phyloP scores from a whole-genome alignment of 78 protist species.

The Chrysochromulina parva region DNA sequence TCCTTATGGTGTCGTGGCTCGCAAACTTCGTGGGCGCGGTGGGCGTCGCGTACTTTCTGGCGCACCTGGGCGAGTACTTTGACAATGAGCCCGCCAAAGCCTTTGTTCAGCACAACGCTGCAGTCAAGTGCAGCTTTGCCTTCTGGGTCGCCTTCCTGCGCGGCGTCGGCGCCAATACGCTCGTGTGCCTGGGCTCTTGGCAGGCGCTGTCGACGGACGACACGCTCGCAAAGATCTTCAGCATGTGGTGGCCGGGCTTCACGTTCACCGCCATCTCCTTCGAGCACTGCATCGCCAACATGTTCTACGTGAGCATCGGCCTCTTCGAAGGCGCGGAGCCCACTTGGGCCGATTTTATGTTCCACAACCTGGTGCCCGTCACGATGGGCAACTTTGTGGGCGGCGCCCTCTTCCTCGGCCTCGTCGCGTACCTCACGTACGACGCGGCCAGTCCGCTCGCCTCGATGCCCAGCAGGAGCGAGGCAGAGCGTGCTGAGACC shows the following conservation, averaged over 20 bases:
- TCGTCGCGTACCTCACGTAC: no score
- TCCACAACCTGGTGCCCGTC: not conserved
- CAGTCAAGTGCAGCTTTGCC: no score
- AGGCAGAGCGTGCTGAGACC: no score
- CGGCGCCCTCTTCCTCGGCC: not conserved
- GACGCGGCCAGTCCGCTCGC: no score
- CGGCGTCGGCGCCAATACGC: not conserved
- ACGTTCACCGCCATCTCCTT: not conserved
- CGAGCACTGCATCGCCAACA: conserved; percentile 42
- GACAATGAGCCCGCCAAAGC: no score
- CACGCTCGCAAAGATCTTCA: not conserved
- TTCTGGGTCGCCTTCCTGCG: not conserved
- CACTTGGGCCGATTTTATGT: not conserved
- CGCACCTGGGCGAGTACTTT: no score
- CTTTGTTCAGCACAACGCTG: no score
- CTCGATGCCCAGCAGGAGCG: no score
- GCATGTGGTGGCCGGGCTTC: not conserved
- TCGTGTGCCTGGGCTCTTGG: not conserved
- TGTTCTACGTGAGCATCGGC: not conserved
- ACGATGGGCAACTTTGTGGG: conserved; percentile 11
- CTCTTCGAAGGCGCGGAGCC: not conserved
- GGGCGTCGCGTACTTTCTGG: no score
- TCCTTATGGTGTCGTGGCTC: no score
- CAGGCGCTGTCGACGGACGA: not conserved
- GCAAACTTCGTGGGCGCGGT: no score